Evolutionary conservation across 108 stramenopile species (phyloP).

Genomic region (Fistulifera pelliculosa): DNA sequence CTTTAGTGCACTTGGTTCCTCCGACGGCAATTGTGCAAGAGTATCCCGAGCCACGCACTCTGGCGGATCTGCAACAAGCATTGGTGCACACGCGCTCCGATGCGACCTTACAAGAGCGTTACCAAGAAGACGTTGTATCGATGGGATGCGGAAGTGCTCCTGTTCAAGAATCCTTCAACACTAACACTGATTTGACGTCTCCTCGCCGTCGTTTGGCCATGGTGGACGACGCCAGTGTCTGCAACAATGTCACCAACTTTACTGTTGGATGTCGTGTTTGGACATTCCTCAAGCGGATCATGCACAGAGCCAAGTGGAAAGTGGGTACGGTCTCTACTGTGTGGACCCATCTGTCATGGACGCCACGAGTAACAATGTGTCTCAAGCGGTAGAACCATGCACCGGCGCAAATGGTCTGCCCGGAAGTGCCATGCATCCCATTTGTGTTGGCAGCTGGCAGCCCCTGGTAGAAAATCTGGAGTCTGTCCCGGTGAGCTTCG

Average conservation of each 20-base stretch:
- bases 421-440: constrained; percentile 25
- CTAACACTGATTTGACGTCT: neutral
- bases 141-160: constrained; percentile 33
- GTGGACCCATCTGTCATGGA: constrained; percentile 50
- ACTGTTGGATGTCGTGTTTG: constrained; percentile 73
- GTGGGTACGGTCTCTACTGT: constrained; percentile 68
- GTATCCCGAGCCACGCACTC: constrained; percentile 14
- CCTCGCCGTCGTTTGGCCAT: constrained; percentile 32
- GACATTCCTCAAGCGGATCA: constrained; percentile 51
- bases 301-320: constrained; percentile 33
- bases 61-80: constrained; percentile 27
- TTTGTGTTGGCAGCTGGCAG: constrained; percentile 61
- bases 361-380: constrained; percentile 25
- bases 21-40: constrained; percentile 24
- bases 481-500: neutral
- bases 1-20: constrained; percentile 55
- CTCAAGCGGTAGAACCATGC: constrained; percentile 45
- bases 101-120: neutral
- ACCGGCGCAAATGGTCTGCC: constrained; percentile 16
- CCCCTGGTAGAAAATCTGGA: constrained; percentile 21
- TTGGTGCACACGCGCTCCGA: constrained; percentile 4
- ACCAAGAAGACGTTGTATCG: constrained; percentile 7
- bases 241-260: constrained; percentile 73
- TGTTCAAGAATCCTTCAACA: neutral
- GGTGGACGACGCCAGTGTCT: constrained; percentile 38